Evolutionary conservation across 441 rosid species (phyloP).

Genomic region (Monsonia emarginata): DNA sequence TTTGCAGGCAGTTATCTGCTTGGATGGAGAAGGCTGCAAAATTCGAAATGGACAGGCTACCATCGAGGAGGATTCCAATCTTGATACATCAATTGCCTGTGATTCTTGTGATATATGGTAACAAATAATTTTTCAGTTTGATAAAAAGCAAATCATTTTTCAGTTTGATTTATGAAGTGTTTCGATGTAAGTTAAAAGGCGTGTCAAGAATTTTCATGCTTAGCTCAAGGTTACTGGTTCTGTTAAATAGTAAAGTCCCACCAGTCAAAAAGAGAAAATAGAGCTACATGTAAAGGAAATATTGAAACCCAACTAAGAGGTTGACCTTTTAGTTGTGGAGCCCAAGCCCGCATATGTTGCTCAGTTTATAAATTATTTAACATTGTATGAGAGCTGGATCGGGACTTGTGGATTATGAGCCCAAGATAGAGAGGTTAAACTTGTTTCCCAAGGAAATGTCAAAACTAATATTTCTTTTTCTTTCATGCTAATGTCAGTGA

Average conservation of each 20-base stretch:
- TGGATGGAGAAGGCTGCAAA: constrained; percentile 92
- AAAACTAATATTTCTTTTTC: background rate
- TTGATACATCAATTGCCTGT: constrained; percentile 96
- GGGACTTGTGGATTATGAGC: no score
- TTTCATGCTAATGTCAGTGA: background rate
- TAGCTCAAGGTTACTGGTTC: background rate
- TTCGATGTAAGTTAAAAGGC: background rate
- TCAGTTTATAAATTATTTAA: no score
- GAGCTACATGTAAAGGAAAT: no score
- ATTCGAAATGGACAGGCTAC: constrained; percentile 44
- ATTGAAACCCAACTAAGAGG: no score
- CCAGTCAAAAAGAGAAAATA: no score
- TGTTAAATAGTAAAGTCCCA: no score
- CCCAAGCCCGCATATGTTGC: no score
- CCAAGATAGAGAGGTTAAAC: background rate
- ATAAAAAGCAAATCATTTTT: no score
- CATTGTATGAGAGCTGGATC: no score
- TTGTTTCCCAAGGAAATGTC: background rate
- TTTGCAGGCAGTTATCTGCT: constrained; percentile 95
- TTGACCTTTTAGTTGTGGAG: no score
- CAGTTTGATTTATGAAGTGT: background rate
- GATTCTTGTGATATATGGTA: constrained; percentile 96
- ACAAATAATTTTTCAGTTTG: constrained; percentile 9
- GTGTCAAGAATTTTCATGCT: background rate
- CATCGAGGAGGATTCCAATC: constrained; percentile 52